A percentile compares a stretch with the other conserved stretches of the same genome.
Conservation (phyloP, 441 rosid species). For the Gossypium davidsonii region DNA sequence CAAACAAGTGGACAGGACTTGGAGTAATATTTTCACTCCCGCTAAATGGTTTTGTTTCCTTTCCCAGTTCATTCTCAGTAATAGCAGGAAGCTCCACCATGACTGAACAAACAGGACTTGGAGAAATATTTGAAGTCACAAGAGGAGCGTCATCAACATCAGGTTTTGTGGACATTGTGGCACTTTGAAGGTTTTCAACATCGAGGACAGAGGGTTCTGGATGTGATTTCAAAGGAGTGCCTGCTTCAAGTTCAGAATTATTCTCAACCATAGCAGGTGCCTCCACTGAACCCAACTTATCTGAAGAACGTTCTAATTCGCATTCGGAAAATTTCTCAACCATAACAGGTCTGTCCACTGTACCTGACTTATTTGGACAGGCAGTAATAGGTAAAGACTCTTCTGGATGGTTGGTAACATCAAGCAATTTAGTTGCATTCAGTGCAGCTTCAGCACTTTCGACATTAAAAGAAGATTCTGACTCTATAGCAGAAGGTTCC, state of each 20-base stretch:
- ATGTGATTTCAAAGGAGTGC: conserved; percentile 1
- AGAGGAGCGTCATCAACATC: neutral
- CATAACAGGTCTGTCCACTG: neutral
- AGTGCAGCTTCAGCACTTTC: conserved; percentile 3
- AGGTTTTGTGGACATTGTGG: conserved; percentile 1
- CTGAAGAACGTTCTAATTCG: neutral
- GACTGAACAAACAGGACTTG: conserved; percentile 6
- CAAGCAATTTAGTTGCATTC: neutral
- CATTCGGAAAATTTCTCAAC: neutral
- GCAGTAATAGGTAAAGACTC: neutral
- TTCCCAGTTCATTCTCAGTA: neutral
- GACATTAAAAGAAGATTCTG: conserved; percentile 7
- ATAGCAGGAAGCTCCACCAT: neutral
- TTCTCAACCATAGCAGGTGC: neutral
- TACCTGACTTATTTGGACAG: neutral
- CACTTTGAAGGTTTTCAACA: neutral
- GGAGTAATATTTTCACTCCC: neutral
- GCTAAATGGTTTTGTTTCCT: neutral
- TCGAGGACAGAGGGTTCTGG: neutral
- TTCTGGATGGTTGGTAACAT: conserved; percentile 9
- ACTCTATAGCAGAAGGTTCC: conserved; percentile 9
- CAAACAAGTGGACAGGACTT: neutral
- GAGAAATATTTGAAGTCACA: neutral
- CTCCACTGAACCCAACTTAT: neutral
- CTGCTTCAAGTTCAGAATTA: conserved; percentile 3